phyloP scores from a whole-genome alignment of 805 yeast species.

The Starmerella scarabaei region DNA sequence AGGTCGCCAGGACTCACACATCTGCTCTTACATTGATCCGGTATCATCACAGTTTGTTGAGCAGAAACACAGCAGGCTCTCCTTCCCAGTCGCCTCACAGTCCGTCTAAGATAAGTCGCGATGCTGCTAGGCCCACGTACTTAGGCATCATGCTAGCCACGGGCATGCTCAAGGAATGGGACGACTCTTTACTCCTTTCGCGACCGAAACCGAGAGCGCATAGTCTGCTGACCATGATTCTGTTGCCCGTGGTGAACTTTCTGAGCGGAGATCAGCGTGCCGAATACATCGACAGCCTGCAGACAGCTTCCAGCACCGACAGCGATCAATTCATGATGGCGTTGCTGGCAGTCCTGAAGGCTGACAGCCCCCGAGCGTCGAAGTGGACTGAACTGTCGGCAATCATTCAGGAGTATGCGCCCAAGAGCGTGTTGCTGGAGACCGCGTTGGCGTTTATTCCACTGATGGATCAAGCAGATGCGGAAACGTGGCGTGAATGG shows the following conservation, averaged over 20 bases:
- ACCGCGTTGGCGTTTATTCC: conserved; percentile 2
- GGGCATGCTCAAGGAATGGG: background rate
- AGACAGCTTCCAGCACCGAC: background rate
- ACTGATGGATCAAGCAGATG: conserved; percentile 2
- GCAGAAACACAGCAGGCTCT: background rate
- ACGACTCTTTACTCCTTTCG: background rate
- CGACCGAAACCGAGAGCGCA: conserved; percentile 3
- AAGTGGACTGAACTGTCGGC: conserved; percentile 1
- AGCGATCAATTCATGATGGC: conserved; percentile 1
- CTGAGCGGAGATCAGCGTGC: background rate
- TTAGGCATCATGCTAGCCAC: background rate
- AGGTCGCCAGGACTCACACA: background rate
- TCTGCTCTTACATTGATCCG: background rate
- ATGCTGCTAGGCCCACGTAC: background rate
- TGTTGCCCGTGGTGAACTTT: conserved; percentile 6
- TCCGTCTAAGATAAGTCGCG: background rate
- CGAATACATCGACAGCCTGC: conserved; percentile 3
- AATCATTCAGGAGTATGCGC: background rate
- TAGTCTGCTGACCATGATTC: conserved; percentile 6
- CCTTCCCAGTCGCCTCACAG: background rate
- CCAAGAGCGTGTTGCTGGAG: background rate
- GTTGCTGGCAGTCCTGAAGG: conserved; percentile 3
- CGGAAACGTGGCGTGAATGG: conserved; percentile 1
- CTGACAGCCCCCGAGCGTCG: conserved; percentile 2
- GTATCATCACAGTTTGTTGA: background rate